Base-by-base conservation (phyloP, 1,284 basidiomycete genomes). In the Cutaneotrichosporon spelunceum region DNA sequence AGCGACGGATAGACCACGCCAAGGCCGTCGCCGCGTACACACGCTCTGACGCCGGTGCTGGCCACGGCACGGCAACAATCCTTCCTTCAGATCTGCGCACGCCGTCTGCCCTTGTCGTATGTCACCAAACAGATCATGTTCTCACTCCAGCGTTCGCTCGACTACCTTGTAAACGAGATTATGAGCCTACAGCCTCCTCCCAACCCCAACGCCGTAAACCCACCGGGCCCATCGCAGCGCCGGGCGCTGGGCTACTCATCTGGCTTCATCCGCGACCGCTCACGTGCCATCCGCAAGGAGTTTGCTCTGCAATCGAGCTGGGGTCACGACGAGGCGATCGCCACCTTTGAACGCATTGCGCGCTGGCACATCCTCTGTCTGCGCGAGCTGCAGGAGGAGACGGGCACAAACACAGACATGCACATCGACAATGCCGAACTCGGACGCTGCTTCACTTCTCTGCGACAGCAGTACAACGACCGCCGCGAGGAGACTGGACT, bases 21-120 rank as follows among this genome's bases (percentile, higher is more conserved):
- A 86, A 88, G 55, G 93, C 94, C 0, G 95, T 98, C 59, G 96
- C 96, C 74, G 91, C 90, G 70, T 99, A 95, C 75, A 91, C 95
- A 71, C 88, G 95, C 34, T 93, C 92, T 3, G 84, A 71, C 24
- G 91, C 93, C 1, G 94, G 95, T 3, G 75, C 75, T 19, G 76
- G 75, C 10, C 68, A 71, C 42, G 76, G 76, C 26, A 70, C 65
- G 11, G 67, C 72, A 13, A 69, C 70, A 14, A 91, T 95, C 79
- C 77, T 96, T 1, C 94, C 95, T 2, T 93, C 92, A 0, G 95
- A 99, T 74, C 82, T 99, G 55, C 86, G 95, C 21, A 93, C 95
- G 19, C 92, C 93, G 0, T 79, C 80, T 9, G 86, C 96, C 21
- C 86, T 98, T 53, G 88, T 88, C 79, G 89, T 89, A 62, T 67